Evolutionary conservation across 768 basidiomycete genomes (phyloP).

Genomic region (Pleurotus sapidus): DNA sequence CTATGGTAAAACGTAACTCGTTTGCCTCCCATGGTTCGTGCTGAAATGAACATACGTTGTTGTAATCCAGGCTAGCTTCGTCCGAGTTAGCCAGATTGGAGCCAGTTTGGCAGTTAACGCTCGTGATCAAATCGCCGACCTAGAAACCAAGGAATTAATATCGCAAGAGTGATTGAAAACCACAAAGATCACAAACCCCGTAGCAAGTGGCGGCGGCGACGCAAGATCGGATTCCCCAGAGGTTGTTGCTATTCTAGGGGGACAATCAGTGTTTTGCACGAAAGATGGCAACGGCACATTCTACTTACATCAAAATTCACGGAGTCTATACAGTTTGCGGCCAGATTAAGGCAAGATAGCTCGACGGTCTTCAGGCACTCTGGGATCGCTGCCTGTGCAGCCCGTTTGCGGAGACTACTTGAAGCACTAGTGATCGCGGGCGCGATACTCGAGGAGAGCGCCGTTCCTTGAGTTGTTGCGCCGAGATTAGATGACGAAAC

Average conservation of each 20-base stretch:
- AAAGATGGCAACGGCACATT: background rate
- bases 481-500: background rate
- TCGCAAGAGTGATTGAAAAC: background rate
- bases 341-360: conserved; percentile 11
- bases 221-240: conserved; percentile 12
- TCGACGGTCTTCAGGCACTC: conserved; percentile 11
- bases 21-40: background rate
- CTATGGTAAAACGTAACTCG: conserved; percentile 1
- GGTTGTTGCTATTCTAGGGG: conserved; percentile 6
- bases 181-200: conserved; percentile 4
- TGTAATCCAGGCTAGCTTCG: conserved; percentile 10
- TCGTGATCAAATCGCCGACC: conserved; percentile 13
- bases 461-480: background rate
- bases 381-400: conserved; percentile 10
- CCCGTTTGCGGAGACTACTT: background rate
- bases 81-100: conserved; percentile 3
- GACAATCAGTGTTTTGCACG: background rate
- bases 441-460: background rate
- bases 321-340: conserved; percentile 10
- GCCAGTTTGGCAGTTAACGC: conserved; percentile 14
- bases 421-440: background rate
- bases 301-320: conserved; percentile 6
- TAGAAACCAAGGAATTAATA: background rate
- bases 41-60: background rate
- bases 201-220: conserved; percentile 16